Percentiles rank a stretch among this genome's conserved stretches.
Conservation (phyloP, 2,329 filamentous ascomycete species). For the Macrophomina pseudophaseolina region DNA sequence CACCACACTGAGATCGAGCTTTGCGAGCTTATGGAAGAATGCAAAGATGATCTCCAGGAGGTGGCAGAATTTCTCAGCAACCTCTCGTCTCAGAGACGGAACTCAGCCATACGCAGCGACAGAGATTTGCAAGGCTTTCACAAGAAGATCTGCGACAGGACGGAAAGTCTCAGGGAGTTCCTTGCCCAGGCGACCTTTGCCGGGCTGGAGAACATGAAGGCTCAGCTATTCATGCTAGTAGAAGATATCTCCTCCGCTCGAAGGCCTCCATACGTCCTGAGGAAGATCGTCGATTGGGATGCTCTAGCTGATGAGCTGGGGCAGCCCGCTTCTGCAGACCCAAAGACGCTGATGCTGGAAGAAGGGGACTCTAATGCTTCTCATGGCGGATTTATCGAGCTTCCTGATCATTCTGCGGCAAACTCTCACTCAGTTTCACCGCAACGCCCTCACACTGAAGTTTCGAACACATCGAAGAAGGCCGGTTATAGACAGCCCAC, state of each 20-base stretch:
- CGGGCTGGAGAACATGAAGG: slow-evolving; percentile 10
- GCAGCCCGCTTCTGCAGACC: neutral
- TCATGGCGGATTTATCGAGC: neutral
- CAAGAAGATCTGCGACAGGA: slow-evolving; percentile 2
- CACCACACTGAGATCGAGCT: slow-evolving; percentile 16
- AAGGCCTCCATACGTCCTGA: neutral
- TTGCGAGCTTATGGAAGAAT: slow-evolving; percentile 10
- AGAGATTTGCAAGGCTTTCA: neutral
- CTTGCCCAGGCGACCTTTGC: neutral
- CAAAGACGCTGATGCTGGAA: neutral
- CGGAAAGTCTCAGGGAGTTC: neutral
- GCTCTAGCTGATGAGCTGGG: slow-evolving; percentile 14
- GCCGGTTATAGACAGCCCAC: slow-evolving; percentile 1
- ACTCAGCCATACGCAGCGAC: neutral
- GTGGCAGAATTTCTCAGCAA: neutral
- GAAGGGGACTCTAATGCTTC: neutral
- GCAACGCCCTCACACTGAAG: neutral
- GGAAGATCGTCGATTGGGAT: slow-evolving; percentile 21
- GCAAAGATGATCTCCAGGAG: slow-evolving; percentile 4
- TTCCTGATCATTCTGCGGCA: neutral
- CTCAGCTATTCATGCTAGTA: neutral
- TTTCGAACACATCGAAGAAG: neutral
- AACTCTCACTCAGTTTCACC: neutral
- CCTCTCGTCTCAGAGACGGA: neutral
- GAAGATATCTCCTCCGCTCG: slow-evolving; percentile 5